A percentile compares a stretch with the other conserved stretches of the same genome.
Conservation (phyloP, 1,284 basidiomycete genomes). For the Leccinum griseonigrum region DNA sequence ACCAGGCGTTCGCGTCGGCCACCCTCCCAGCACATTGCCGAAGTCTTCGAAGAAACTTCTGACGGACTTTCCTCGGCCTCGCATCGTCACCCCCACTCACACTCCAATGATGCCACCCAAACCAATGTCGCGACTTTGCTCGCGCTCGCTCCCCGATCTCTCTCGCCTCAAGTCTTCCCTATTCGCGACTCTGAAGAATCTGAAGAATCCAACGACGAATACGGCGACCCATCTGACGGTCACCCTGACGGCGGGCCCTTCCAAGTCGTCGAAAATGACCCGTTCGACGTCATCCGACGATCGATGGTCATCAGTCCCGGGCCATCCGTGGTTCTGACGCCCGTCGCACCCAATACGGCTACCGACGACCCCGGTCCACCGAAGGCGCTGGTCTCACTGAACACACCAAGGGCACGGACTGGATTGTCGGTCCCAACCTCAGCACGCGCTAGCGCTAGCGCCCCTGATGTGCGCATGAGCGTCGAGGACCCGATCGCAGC, state of each 20-base stretch:
- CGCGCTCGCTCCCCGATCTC: neutral
- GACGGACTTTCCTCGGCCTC: neutral
- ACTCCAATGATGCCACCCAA: neutral
- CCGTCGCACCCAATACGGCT: neutral
- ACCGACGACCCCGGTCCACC: neutral
- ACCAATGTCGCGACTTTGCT: neutral
- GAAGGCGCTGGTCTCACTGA: no score
- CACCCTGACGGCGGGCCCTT: slow-evolving; percentile 32
- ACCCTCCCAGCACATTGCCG: neutral
- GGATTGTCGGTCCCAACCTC: neutral
- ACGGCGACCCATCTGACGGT: slow-evolving; percentile 20
- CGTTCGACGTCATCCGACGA: slow-evolving; percentile 37
- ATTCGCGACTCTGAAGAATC: slow-evolving; percentile 8
- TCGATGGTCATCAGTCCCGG: slow-evolving; percentile 10
- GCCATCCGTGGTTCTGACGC: neutral
- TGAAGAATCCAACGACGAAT: slow-evolving; percentile 13
- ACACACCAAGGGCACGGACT: no score
- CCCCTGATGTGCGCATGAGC: slow-evolving; percentile 7
- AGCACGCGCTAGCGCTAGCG: neutral
- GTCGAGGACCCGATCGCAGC: neutral
- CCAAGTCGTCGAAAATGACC: slow-evolving; percentile 58
- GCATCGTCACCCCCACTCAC: neutral
- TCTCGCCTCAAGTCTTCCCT: neutral
- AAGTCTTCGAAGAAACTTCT: neutral
- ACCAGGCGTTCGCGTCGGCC: slow-evolving; percentile 34